phyloP scores from a whole-genome alignment of 257 asterid genomes.

The Gardenia jasminoides region DNA sequence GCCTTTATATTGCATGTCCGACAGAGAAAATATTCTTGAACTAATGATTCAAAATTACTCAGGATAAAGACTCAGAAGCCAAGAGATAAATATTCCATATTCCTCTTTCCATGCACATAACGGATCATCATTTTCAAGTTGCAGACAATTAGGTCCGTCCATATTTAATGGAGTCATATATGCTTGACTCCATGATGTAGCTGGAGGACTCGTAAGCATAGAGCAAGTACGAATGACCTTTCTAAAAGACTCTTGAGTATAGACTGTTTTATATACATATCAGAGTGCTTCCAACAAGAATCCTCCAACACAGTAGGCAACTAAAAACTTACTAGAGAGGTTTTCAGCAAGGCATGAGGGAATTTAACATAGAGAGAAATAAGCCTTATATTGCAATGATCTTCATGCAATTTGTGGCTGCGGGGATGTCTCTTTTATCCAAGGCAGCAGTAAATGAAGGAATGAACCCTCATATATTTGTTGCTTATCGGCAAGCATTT shows the following conservation, averaged over 20 bases:
- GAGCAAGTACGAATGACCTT: not conserved
- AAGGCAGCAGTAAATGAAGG: constrained; percentile 52
- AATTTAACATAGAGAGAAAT: constrained; percentile 14
- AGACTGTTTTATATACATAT: not conserved
- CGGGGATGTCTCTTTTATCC: constrained; percentile 63
- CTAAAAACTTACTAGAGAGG: not conserved
- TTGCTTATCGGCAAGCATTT: constrained; percentile 58
- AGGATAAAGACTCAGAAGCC: no score
- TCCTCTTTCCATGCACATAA: not conserved
- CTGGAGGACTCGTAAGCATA: not conserved
- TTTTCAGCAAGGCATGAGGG: not conserved
- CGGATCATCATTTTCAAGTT: not conserved
- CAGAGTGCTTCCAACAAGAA: not conserved
- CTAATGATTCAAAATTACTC: no score
- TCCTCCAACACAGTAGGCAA: not conserved
- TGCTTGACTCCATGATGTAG: not conserved
- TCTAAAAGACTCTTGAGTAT: not conserved
- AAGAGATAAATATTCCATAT: not conserved
- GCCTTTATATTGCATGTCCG: no score
- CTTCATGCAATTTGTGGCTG: constrained; percentile 36
- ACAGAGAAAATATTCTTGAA: no score
- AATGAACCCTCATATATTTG: constrained; percentile 55
- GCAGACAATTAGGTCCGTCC: not conserved
- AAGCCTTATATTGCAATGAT: constrained; percentile 43
- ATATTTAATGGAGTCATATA: not conserved